Percentiles rank a stretch among this genome's conserved stretches.
phyloP scores from a whole-genome alignment of 1,284 basidiomycete genomes.

The Tilletia caries region DNA sequence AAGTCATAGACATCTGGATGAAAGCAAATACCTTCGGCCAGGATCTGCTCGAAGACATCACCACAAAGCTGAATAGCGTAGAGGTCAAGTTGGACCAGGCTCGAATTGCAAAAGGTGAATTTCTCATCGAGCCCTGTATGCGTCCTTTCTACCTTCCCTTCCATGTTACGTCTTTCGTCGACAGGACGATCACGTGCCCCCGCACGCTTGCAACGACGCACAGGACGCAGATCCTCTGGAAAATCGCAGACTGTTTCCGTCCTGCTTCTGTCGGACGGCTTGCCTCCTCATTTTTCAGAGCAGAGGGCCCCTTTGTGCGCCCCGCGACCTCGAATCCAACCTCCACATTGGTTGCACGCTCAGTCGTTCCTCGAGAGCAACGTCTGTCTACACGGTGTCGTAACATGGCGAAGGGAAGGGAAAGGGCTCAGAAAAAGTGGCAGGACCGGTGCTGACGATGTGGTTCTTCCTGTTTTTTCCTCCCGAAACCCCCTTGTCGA shows the following conservation, averaged over 20 bases:
- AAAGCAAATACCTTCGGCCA: constrained; percentile 32
- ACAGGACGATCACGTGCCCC: neutral
- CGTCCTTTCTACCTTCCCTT: neutral
- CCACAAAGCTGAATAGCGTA: constrained; percentile 7
- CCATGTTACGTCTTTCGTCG: neutral
- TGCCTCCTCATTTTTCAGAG: too few species aligned
- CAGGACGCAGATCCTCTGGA: too few species aligned
- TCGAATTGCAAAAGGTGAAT: constrained; percentile 8
- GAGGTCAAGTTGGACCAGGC: neutral
- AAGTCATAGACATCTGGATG: constrained; percentile 41
- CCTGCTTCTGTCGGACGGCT: too few species aligned
- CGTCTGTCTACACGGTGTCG: too few species aligned
- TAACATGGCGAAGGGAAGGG: neutral
- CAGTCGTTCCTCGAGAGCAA: too few species aligned
- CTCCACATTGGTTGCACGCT: too few species aligned
- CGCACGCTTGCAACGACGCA: too few species aligned
- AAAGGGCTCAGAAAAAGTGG: neutral
- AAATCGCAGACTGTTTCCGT: too few species aligned
- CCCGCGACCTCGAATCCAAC: too few species aligned
- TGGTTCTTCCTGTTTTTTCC: neutral
- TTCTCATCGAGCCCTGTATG: too few species aligned
- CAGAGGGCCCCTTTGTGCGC: too few species aligned
- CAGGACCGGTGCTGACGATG: neutral
- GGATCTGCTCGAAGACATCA: constrained; percentile 19
- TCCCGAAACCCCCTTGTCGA: neutral